These are phyloP conservation scores for Haplosporangium gracile DNA, from an alignment of 192 early-diverging fungal genomes.

Conservation along the genomic window DNA sequence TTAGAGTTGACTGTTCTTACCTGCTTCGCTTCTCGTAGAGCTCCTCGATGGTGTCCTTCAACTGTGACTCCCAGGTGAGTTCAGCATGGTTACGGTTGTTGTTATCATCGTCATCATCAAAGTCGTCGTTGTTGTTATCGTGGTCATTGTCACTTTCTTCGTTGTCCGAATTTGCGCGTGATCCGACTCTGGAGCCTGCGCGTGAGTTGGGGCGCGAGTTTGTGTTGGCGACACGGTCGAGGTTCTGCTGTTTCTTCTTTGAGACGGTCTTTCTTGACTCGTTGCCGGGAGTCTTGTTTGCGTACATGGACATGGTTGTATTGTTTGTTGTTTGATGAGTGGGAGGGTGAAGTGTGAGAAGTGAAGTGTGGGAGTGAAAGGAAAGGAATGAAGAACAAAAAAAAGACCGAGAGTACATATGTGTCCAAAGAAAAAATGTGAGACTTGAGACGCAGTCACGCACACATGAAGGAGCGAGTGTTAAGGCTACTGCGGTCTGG, in stretches of 20 bases:
- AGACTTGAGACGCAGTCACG: constrained; percentile 14
- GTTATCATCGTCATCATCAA: constrained; percentile 34
- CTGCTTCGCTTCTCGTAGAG: constrained; percentile 66
- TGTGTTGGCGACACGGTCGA: constrained; percentile 36
- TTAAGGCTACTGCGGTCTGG: neutral
- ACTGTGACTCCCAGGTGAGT: constrained; percentile 56
- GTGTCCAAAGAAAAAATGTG: constrained; percentile 4
- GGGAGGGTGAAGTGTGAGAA: neutral
- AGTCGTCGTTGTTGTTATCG: constrained; percentile 17
- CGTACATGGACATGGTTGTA: constrained; percentile 12
- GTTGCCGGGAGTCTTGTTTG: constrained; percentile 32
- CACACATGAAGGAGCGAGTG: neutral
- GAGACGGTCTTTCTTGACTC: constrained; percentile 36
- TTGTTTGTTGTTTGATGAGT: neutral
- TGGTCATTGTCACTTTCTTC: constrained; percentile 38
- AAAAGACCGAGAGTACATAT: neutral
- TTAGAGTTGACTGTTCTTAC: constrained; percentile 27
- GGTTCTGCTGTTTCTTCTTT: constrained; percentile 45
- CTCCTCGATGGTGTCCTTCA: constrained; percentile 66
- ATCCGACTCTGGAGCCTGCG: constrained; percentile 27
- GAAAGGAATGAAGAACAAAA: constrained; percentile 5
- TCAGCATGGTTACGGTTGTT: constrained; percentile 17
- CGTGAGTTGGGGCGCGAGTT: constrained; percentile 37
- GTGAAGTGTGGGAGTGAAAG: neutral
- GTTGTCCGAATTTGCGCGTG: constrained; percentile 47